phyloP scores from a whole-genome alignment of 208 protist species.

The Phytomonas serpens region DNA sequence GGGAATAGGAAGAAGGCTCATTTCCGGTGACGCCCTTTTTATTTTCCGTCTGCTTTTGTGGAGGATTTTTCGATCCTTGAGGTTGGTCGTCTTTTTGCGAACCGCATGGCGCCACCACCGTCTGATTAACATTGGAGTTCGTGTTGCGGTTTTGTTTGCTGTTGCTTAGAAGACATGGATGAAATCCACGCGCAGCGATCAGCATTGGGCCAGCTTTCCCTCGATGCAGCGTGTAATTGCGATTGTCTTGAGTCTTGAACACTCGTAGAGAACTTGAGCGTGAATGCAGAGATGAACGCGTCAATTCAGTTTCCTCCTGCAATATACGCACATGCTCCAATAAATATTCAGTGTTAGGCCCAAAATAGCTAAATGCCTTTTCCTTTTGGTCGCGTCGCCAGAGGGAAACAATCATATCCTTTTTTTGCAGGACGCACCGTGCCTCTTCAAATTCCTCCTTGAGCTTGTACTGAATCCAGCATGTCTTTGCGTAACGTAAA shows the following conservation, averaged over 20 bases:
- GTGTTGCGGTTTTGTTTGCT: constrained; percentile 8
- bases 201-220: constrained; percentile 61
- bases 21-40: not conserved
- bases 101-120: not conserved
- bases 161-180: not conserved
- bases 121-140: not conserved
- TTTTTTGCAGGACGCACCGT: constrained; percentile 66
- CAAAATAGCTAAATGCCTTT: constrained; percentile 38
- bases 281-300: constrained; percentile 29
- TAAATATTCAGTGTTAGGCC: constrained; percentile 29
- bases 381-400: constrained; percentile 43
- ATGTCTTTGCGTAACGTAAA: constrained; percentile 18
- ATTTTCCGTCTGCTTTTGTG: not conserved
- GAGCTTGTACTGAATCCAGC: constrained; percentile 86
- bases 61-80: not conserved
- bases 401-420: constrained; percentile 60
- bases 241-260: constrained; percentile 54
- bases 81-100: not conserved
- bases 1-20: not conserved
- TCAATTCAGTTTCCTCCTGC: constrained; percentile 56
- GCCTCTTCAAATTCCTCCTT: constrained; percentile 75
- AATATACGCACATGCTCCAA: constrained; percentile 52
- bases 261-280: constrained; percentile 27
- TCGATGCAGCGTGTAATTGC: constrained; percentile 55
- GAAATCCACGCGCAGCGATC: constrained; percentile 46